Evolutionary conservation across 2,329 filamentous ascomycete genomes (phyloP), one percentile per base, ranked within the genome.

Genomic region (Neonectria neomacrospora): DNA sequence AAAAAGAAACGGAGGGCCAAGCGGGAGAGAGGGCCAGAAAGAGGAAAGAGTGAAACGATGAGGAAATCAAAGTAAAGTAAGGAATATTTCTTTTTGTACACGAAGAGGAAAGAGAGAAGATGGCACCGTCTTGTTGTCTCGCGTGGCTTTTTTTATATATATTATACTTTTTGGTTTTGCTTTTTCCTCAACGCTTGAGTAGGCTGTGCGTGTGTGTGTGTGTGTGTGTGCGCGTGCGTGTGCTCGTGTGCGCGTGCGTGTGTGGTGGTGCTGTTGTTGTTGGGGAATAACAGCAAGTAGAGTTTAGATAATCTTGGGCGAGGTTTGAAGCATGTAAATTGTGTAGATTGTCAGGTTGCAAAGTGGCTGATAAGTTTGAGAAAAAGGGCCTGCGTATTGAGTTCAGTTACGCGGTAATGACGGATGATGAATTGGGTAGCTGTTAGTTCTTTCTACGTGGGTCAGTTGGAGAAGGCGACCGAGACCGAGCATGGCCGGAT

Each of bases 51-150:
- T 23, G 32, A 58, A 22, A 41, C 37, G 11, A 20, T 32, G 48
- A 54, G 50, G 10, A 14, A 39, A 37, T 14, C 8, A 20, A 23
- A 28, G 28, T n/a, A 39, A 11, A 45, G 23, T 26, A 26, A 26
- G 3, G 23, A 26, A 26, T 6, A 3, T 26, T 26, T 26, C 6
- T 26, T 26, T 47, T 6, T 28, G 26, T 32, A 18, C 30, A 7
- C 11, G 34, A 58, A 23, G 23, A 14, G 52, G 26, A 51, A 50
- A 20, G 55, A 34, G 57, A 30, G 20, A 37, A 26, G 47, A 45
- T 12, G 37, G 23, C 28, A 50, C 11, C n/a, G 61, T 48, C 18
- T 60, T 64, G 60, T 63, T 63, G 60, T 66, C 63, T 65, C 63
- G 58, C 44, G 47, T 47, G 44, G 18, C 23, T 56, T 50, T 42